Percentiles rank a stretch among this genome's conserved stretches.
phyloP scores from a whole-genome alignment of 176 grass and related monocot species.

The Eleusine coracana region DNA sequence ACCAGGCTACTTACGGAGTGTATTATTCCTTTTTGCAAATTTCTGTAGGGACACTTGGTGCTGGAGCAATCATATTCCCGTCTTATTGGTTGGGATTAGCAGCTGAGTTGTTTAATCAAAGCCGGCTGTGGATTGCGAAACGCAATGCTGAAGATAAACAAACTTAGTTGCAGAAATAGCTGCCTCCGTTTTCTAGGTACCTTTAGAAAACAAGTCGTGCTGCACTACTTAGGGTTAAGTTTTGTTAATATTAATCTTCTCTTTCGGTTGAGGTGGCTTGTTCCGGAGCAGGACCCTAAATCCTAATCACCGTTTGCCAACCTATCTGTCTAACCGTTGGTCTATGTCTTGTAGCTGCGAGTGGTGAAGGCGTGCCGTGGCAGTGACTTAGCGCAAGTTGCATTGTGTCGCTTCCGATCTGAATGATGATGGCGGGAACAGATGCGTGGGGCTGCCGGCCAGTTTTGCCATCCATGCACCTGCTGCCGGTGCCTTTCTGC shows the following conservation, averaged over 20 bases:
- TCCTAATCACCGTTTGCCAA: conserved; percentile 9
- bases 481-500: conserved; percentile 3
- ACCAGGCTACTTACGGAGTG: not conserved
- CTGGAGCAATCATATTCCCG: conserved; percentile 20
- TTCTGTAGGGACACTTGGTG: conserved; percentile 3
- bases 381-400: conserved; percentile 22
- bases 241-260: not conserved
- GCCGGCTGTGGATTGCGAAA: not conserved
- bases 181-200: not conserved
- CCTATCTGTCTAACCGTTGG: no score
- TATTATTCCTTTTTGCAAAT: not conserved
- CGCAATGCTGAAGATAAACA: not conserved
- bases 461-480: not conserved
- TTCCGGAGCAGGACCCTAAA: not conserved
- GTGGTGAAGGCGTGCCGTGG: not conserved
- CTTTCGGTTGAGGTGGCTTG: not conserved
- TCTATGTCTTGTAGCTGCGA: not conserved
- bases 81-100: not conserved
- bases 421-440: not conserved
- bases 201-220: not conserved
- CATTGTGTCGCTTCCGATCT: conserved; percentile 26
- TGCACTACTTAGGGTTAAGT: not conserved
- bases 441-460: conserved; percentile 6
- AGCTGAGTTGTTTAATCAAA: not conserved
- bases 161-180: no score